These are phyloP conservation scores for Eucalyptus erythrocorys DNA, from an alignment of 345 rosid species.

Conservation along the genomic window DNA sequence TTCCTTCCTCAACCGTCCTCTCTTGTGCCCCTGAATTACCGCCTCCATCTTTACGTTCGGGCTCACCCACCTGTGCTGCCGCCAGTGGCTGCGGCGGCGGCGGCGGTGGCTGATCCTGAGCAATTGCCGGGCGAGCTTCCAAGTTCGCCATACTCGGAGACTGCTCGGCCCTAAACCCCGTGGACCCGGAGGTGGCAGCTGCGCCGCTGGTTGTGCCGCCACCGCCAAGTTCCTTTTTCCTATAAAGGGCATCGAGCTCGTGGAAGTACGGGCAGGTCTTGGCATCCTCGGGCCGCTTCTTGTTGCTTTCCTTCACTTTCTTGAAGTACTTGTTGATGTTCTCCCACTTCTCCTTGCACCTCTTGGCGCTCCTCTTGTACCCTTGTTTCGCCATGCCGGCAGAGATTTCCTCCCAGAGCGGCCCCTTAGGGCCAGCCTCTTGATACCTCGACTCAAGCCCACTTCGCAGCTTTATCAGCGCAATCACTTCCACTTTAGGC, in stretches of 20 bases:
- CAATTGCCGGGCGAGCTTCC: background rate
- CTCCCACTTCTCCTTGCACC: constrained; percentile 54
- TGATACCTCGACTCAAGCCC: constrained; percentile 29
- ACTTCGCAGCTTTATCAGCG: constrained; percentile 20
- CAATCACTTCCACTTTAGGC: constrained; percentile 35
- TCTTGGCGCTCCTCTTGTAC: constrained; percentile 25
- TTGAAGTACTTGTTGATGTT: constrained; percentile 50
- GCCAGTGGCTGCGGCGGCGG: background rate
- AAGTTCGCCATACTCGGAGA: background rate
- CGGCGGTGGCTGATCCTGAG: background rate
- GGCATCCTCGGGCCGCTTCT: constrained; percentile 37
- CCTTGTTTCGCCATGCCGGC: constrained; percentile 26
- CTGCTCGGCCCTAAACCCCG: background rate
- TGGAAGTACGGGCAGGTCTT: constrained; percentile 48
- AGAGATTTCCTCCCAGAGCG: constrained; percentile 40
- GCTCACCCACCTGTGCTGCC: background rate
- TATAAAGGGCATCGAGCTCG: constrained; percentile 34
- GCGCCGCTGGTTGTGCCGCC: background rate
- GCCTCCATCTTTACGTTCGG: background rate
- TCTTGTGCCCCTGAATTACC: background rate
- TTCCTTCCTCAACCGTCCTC: background rate
- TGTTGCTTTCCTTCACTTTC: constrained; percentile 48
- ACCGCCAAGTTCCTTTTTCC: constrained; percentile 5
- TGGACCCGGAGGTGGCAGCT: background rate
- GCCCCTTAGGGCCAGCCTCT: constrained; percentile 39